phyloP scores from a whole-genome alignment of 768 basidiomycete genomes.

The Termitomyces titanicus region DNA sequence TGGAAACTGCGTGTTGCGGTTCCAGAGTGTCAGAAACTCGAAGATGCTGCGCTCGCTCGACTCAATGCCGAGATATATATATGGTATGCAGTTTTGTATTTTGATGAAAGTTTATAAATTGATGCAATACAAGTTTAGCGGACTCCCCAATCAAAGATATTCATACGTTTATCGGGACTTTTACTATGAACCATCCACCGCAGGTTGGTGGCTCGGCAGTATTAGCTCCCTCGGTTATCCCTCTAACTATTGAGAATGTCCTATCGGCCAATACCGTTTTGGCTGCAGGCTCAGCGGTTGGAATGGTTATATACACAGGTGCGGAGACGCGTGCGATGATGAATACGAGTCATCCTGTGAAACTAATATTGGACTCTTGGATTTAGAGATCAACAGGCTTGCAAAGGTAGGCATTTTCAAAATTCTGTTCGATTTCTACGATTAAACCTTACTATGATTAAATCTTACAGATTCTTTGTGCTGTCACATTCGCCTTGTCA shows the following conservation, averaged over 20 bases:
- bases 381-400: slow-evolving; percentile 91
- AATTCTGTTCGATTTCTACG: not conserved
- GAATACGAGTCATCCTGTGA: slow-evolving; percentile 97
- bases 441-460: not conserved
- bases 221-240: slow-evolving; percentile 54
- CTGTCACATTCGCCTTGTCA: slow-evolving; percentile 90
- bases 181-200: slow-evolving; percentile 66
- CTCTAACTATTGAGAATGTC: slow-evolving; percentile 92
- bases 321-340: slow-evolving; percentile 94
- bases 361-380: slow-evolving; percentile 89
- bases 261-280: slow-evolving; percentile 98
- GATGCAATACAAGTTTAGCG: slow-evolving; percentile 42
- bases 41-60: slow-evolving; percentile 48
- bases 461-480: slow-evolving; percentile 82
- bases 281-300: slow-evolving; percentile 90
- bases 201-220: slow-evolving; percentile 19
- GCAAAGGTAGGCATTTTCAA: slow-evolving; percentile 77
- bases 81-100: slow-evolving; percentile 48
- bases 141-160: slow-evolving; percentile 97
- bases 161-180: slow-evolving; percentile 90
- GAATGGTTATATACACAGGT: slow-evolving; percentile 93
- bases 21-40: slow-evolving; percentile 73
- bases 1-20: slow-evolving; percentile 97
- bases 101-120: slow-evolving; percentile 7
- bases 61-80: slow-evolving; percentile 89